Conservation (phyloP, 352 stramenopile species). For the Halophytophthora batemanensis region DNA sequence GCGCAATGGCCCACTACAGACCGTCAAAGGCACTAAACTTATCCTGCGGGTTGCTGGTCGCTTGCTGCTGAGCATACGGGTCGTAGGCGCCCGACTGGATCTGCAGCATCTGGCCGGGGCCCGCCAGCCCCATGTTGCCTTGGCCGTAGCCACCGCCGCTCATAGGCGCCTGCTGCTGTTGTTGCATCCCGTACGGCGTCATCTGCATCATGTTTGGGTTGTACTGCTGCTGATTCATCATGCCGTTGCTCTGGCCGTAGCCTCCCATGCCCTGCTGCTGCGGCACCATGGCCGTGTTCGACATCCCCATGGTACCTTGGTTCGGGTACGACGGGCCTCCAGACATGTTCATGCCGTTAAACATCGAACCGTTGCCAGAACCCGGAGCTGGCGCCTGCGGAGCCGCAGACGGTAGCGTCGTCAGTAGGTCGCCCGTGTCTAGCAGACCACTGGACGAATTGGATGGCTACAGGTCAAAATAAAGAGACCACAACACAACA, state of each 20-base stretch:
- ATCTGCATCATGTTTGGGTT: conserved; percentile 72
- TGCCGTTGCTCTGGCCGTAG: conserved; percentile 30
- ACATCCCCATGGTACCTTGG: conserved; percentile 36
- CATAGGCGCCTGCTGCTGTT: conserved; percentile 45
- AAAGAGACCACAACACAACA: conserved; percentile 1
- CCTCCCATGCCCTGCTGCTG: conserved; percentile 31
- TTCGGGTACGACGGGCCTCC: conserved; percentile 33
- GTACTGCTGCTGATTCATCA: conserved; percentile 48
- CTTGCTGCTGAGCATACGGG: conserved; percentile 50
- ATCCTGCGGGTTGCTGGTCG: conserved; percentile 32
- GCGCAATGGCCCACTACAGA: conserved; percentile 36
- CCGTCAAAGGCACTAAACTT: conserved; percentile 82
- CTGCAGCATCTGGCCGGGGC: conserved; percentile 64
- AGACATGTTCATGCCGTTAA: conserved; percentile 61
- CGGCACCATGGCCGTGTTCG: conserved; percentile 12
- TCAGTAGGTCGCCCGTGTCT: conserved; percentile 42
- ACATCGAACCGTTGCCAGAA: conserved; percentile 38
- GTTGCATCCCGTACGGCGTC: conserved; percentile 69
- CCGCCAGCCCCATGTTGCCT: conserved; percentile 40
- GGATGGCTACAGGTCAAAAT: conserved; percentile 15
- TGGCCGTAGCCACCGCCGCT: conserved; percentile 37
- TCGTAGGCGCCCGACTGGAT: conserved; percentile 61
- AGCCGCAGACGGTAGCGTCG: conserved; percentile 38
- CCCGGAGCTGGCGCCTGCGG: conserved; percentile 14
- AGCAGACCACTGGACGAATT: conserved; percentile 39